Evolutionary conservation across 2,329 filamentous ascomycete species (phyloP).

Genomic region (Teratosphaeria viscida): DNA sequence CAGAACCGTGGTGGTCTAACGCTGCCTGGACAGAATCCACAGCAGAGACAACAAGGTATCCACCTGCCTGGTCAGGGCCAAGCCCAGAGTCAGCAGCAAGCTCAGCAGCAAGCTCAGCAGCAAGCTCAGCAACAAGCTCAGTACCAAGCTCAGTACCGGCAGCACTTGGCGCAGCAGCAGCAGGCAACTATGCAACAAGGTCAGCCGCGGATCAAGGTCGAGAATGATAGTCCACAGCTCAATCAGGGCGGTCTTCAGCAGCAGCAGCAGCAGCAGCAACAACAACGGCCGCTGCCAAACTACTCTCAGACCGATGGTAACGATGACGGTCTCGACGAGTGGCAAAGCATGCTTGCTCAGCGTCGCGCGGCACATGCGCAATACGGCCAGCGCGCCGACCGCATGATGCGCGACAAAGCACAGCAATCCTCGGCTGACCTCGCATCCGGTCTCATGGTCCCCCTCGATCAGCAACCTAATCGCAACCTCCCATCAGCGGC

Average conservation of each 20-base stretch:
- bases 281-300: slow-evolving; percentile 33
- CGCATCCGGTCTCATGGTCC: slow-evolving; percentile 69
- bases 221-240: slow-evolving; percentile 19
- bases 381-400: slow-evolving; percentile 50
- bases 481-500: not conserved
- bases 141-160: slow-evolving; percentile 25
- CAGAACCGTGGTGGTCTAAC: slow-evolving; percentile 40
- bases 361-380: slow-evolving; percentile 44
- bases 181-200: slow-evolving; percentile 9
- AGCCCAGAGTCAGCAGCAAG: slow-evolving; percentile 25
- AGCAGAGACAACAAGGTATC: slow-evolving; percentile 22
- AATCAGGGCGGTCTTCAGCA: slow-evolving; percentile 23
- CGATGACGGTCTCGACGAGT: slow-evolving; percentile 47
- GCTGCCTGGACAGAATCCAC: slow-evolving; percentile 21
- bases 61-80: slow-evolving; percentile 24
- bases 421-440: slow-evolving; percentile 55
- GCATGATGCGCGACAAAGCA: slow-evolving; percentile 58
- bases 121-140: slow-evolving; percentile 27
- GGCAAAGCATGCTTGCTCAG: slow-evolving; percentile 49
- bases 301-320: slow-evolving; percentile 68
- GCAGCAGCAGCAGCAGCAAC: slow-evolving; percentile 21
- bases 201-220: slow-evolving; percentile 25
- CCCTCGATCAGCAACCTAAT: slow-evolving; percentile 46
- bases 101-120: slow-evolving; percentile 27
- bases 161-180: slow-evolving; percentile 20